These are phyloP conservation scores for Myriosclerotinia curreyana DNA, from an alignment of 2,329 filamentous ascomycete species.

Conservation along the genomic window DNA sequence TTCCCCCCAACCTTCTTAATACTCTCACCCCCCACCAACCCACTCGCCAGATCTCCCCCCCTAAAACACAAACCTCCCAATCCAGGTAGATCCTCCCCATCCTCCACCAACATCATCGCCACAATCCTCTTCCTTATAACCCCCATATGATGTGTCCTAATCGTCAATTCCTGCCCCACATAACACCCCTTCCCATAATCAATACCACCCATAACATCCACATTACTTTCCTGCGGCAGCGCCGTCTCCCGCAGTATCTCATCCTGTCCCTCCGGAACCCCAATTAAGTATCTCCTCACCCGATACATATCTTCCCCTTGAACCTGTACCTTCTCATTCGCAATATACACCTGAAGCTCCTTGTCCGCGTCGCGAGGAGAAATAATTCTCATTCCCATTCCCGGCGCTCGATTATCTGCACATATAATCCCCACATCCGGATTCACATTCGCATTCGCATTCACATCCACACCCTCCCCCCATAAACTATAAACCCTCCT, in stretches of 20 bases:
- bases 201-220: slow-evolving; percentile 81
- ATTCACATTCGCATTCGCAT: slow-evolving; percentile 9
- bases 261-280: slow-evolving; percentile 78
- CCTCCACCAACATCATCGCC: slow-evolving; percentile 70
- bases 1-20: slow-evolving; percentile 41
- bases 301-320: slow-evolving; percentile 10
- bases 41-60: slow-evolving; percentile 47
- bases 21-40: slow-evolving; percentile 37
- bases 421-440: slow-evolving; percentile 29
- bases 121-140: slow-evolving; percentile 89
- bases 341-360: slow-evolving; percentile 34
- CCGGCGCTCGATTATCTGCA: slow-evolving; percentile 53
- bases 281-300: slow-evolving; percentile 67
- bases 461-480: slow-evolving; percentile 40
- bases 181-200: slow-evolving; percentile 98
- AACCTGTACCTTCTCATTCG: slow-evolving; percentile 35
- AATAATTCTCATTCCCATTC: slow-evolving; percentile 53
- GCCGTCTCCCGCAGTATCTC: slow-evolving; percentile 72
- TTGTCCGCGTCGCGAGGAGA: slow-evolving; percentile 40
- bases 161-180: slow-evolving; percentile 93
- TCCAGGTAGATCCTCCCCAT: slow-evolving; percentile 42
- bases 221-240: slow-evolving; percentile 83
- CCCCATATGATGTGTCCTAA: slow-evolving; percentile 89
- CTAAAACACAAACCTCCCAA: slow-evolving; percentile 49
- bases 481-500: slow-evolving; percentile 71